Conservation (phyloP, 2,329 filamentous ascomycete species). For the Teratosphaeria destructans region DNA sequence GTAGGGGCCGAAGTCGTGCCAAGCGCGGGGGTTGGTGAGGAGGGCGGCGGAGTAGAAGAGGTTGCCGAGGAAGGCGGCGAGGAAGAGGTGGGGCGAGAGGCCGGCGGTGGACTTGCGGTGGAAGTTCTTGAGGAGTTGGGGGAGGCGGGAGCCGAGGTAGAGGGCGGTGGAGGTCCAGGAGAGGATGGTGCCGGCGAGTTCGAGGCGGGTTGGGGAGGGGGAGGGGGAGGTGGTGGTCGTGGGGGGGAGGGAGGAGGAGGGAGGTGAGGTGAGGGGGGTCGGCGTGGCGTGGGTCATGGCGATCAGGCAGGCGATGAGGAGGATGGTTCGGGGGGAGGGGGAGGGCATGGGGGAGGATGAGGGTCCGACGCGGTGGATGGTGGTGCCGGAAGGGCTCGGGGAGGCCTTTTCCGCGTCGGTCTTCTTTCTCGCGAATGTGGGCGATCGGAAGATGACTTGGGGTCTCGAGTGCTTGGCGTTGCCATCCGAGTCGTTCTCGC, state of each 20-base stretch:
- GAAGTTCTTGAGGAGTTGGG: constrained; percentile 58
- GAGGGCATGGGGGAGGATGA: constrained; percentile 31
- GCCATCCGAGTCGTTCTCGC: not conserved
- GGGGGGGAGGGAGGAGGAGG: not conserved
- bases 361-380: constrained; percentile 19
- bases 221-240: not conserved
- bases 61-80: constrained; percentile 58
- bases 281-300: constrained; percentile 33
- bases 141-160: constrained; percentile 50
- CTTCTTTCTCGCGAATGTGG: constrained; percentile 17
- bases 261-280: constrained; percentile 6
- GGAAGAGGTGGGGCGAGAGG: constrained; percentile 52
- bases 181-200: constrained; percentile 40
- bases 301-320: constrained; percentile 37
- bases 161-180: constrained; percentile 48
- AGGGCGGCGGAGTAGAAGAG: constrained; percentile 56
- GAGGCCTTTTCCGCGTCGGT: constrained; percentile 17
- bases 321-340: constrained; percentile 35
- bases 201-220: constrained; percentile 22
- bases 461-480: constrained; percentile 12
- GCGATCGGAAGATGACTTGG: constrained; percentile 21
- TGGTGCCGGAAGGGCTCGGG: constrained; percentile 12
- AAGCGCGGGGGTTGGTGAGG: constrained; percentile 53
- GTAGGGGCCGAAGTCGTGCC: constrained; percentile 46
- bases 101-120: constrained; percentile 52